Evolutionary conservation across 106 monocot species (phyloP), one percentile per base, ranked within the genome.

Genomic region (Dendrobium catenatum): DNA sequence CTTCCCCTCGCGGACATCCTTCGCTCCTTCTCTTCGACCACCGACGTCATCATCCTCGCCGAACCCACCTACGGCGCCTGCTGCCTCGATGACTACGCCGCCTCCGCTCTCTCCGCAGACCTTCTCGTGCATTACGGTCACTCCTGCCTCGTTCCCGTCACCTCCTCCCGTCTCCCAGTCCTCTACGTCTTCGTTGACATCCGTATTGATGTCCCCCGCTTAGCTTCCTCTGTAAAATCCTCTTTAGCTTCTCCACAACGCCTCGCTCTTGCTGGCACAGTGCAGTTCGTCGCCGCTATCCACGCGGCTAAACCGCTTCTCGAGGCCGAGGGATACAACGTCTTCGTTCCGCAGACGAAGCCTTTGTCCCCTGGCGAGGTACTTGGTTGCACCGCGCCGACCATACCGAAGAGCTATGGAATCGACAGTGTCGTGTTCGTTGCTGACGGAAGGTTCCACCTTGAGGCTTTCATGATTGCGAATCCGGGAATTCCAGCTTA

Each of bases 401-500:
- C 89, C 1, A 74, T 95, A 2, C 83, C 82, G 40, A 88, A 81
- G 31, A 77, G 67, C 37, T 86, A 82, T 72, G 82, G 75, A 3
- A 70, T 91, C 4, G 93, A 93, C 5, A 78, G 88, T 0, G 82
- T 90, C 29, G 81, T 99, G 10, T 99, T 99, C 27, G 95, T 99
- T 3, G 95, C 99, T 0, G 99, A 99, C 13, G 99, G 99, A 0
- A 82, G 99, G 47, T 99, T 99, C 80, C 99, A 99, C 74, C 88
- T 99, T 1, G 99, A 99, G 82, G 99, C 99, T 11, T 95, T 99
- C 85, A 99, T 99, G 99, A 99, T 99, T 20, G 99, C 99, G 0
- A 99, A 99, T 48, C 99, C 99, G 2, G 44, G 79, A 19, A 82
- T 95, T 48, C 84, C 73, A 42, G 93, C 99, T 0, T 95, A 89